phyloP scores from a whole-genome alignment of 768 basidiomycete species.

The Tricholoma bakamatsutake region DNA sequence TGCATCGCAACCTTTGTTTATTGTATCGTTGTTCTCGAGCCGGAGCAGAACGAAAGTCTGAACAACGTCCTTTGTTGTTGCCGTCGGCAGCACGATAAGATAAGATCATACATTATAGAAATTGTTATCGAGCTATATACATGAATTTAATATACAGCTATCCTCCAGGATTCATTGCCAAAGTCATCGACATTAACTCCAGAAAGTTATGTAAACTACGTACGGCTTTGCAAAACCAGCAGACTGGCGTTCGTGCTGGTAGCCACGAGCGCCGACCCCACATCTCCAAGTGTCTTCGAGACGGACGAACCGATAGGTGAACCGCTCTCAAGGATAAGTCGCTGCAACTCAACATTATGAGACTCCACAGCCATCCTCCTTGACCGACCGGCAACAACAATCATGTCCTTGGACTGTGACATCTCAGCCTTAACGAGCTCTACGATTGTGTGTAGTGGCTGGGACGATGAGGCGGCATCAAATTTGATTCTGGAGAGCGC shows the following conservation, averaged over 20 bases:
- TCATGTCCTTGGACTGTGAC: conserved; percentile 37
- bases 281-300: conserved; percentile 70
- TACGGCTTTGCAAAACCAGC: conserved; percentile 42
- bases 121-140: too few relatives aligned
- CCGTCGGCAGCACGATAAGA: not conserved
- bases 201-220: not conserved
- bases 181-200: not conserved
- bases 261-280: conserved; percentile 63
- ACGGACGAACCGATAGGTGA: conserved; percentile 48
- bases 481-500: conserved; percentile 69
- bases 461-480: conserved; percentile 37
- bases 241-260: conserved; percentile 44
- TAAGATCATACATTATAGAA: not conserved
- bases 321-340: conserved; percentile 36
- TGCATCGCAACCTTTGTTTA: not conserved
- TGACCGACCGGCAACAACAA: conserved; percentile 71
- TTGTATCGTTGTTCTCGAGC: not conserved
- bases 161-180: not conserved
- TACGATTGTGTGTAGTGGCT: conserved; percentile 52
- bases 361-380: conserved; percentile 59
- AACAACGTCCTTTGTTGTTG: not conserved
- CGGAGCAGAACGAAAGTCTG: not conserved
- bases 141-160: not conserved
- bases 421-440: conserved; percentile 33
- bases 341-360: conserved; percentile 52